These are phyloP conservation scores for Malassezia equina DNA, from an alignment of 1,284 basidiomycete genomes.

Conservation along the genomic window DNA sequence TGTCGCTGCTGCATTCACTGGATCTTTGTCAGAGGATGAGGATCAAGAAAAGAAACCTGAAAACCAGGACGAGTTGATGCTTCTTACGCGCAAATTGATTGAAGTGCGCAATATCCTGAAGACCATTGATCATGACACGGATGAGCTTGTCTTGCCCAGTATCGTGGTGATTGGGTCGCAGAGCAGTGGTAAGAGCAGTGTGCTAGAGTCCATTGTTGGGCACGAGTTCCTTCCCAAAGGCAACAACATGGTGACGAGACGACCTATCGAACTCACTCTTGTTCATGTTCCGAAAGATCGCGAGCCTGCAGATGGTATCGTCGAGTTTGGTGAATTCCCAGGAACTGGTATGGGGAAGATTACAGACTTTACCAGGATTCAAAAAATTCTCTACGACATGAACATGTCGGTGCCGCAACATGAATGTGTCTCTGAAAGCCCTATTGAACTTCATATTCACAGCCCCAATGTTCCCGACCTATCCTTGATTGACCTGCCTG, in stretches of 20 bases:
- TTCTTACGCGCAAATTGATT: conserved; percentile 87
- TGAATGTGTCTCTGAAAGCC: conserved; percentile 83
- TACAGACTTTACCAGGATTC: conserved; percentile 77
- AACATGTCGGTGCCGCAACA: conserved; percentile 82
- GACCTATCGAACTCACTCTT: conserved; percentile 92
- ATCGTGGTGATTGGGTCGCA: conserved; percentile 98
- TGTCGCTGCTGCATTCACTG: not conserved
- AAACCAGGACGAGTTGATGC: conserved; percentile 57
- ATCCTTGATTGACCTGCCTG: conserved; percentile 90
- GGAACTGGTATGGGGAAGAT: conserved; percentile 76
- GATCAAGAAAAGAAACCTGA: conserved; percentile 4
- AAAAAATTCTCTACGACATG: conserved; percentile 83
- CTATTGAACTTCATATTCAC: conserved; percentile 92
- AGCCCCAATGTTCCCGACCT: conserved; percentile 91
- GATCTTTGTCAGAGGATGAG: conserved; percentile 6
- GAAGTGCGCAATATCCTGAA: conserved; percentile 88
- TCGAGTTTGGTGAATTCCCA: conserved; percentile 89
- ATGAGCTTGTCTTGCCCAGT: conserved; percentile 77
- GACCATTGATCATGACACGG: conserved; percentile 76
- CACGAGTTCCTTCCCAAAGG: conserved; percentile 98
- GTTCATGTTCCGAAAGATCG: conserved; percentile 61
- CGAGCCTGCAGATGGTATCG: conserved; percentile 52
- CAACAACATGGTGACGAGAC: conserved; percentile 97
- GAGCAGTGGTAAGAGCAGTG: conserved; percentile 93
- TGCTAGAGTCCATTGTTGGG: conserved; percentile 92